Conservation (phyloP, 768 basidiomycete genomes). For the Leucosporidium yakuticum region DNA sequence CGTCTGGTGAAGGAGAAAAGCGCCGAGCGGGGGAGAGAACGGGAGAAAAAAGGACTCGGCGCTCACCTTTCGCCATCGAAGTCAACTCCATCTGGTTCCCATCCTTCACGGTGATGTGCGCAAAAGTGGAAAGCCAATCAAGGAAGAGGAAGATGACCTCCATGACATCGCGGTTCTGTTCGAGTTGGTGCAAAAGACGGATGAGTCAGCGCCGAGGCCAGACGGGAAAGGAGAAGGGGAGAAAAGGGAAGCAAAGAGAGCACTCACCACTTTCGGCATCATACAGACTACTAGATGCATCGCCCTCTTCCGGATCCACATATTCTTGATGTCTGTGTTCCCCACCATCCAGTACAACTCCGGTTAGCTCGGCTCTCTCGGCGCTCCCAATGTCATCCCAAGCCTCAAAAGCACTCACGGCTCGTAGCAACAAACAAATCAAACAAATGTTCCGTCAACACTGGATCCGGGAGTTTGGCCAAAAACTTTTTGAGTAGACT, state of each 20-base stretch:
- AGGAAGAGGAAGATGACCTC: slow-evolving; percentile 31
- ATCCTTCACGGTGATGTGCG: slow-evolving; percentile 16
- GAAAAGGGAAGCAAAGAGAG: background rate
- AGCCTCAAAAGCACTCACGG: background rate
- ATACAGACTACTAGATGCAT: slow-evolving; percentile 31
- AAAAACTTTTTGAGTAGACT: slow-evolving; percentile 20
- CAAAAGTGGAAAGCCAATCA: slow-evolving; percentile 16
- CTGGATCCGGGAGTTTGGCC: slow-evolving; percentile 15
- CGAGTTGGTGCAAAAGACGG: too few relatives aligned
- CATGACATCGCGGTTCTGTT: slow-evolving; percentile 23
- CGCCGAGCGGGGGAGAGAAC: too few relatives aligned
- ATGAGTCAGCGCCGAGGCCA: background rate
- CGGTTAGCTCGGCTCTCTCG: too few relatives aligned
- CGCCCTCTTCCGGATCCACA: slow-evolving; percentile 3
- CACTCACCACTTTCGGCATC: slow-evolving; percentile 22
- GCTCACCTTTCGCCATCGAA: slow-evolving; percentile 13
- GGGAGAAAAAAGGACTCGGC: background rate
- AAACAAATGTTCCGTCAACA: slow-evolving; percentile 21
- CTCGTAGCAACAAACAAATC: slow-evolving; percentile 23
- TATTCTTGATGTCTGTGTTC: slow-evolving; percentile 20
- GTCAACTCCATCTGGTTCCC: slow-evolving; percentile 20
- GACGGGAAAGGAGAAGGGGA: too few relatives aligned
- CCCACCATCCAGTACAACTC: too few relatives aligned
- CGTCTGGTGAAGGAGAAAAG: background rate
- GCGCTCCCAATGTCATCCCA: background rate